A percentile compares a stretch with the other conserved stretches of the same genome.
Conservation (phyloP, 1,139 yeast species). For the Kluyveromyces marxianus region DNA sequence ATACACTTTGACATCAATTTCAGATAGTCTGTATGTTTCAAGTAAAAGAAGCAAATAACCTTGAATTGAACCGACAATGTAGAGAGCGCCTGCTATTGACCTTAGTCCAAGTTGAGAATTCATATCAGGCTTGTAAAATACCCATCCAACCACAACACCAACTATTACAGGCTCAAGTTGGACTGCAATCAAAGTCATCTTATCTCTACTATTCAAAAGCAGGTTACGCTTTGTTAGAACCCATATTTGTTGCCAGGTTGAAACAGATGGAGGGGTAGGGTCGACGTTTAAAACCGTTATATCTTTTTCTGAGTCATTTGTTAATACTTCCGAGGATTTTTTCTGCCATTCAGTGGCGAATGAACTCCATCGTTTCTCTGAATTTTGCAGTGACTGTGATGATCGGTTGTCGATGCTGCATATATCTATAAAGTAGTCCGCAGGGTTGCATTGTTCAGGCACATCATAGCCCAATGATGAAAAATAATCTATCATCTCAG, state of each 20-base stretch:
- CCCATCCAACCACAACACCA: conserved; percentile 67
- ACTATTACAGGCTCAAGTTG: conserved; percentile 48
- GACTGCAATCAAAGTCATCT: conserved; percentile 46
- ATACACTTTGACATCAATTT: conserved; percentile 58
- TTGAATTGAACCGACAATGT: conserved; percentile 57
- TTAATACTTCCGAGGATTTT: conserved; percentile 11
- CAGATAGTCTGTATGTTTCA: conserved; percentile 68
- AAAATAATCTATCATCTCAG: conserved; percentile 45
- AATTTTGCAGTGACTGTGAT: conserved; percentile 34
- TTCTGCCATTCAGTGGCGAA: conserved; percentile 48
- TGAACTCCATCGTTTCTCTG: conserved; percentile 38
- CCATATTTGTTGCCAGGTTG: conserved; percentile 43
- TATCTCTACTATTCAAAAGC: conserved; percentile 52
- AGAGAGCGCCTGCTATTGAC: conserved; percentile 54
- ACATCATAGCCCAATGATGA: conserved; percentile 38
- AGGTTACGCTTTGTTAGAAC: conserved; percentile 53
- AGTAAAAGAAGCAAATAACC: conserved; percentile 63
- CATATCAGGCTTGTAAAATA: conserved; percentile 58
- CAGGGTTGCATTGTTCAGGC: conserved; percentile 46
- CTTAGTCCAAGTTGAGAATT: conserved; percentile 57
- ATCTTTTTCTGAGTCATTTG: conserved; percentile 7
- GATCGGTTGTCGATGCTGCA: conserved; percentile 57
- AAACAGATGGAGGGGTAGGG: conserved; percentile 27
- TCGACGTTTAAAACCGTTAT: conserved; percentile 10
- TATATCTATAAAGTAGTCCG: conserved; percentile 61